These are phyloP conservation scores for Achlya hypogyna DNA, from an alignment of 352 stramenopile species.

Conservation along the genomic window DNA sequence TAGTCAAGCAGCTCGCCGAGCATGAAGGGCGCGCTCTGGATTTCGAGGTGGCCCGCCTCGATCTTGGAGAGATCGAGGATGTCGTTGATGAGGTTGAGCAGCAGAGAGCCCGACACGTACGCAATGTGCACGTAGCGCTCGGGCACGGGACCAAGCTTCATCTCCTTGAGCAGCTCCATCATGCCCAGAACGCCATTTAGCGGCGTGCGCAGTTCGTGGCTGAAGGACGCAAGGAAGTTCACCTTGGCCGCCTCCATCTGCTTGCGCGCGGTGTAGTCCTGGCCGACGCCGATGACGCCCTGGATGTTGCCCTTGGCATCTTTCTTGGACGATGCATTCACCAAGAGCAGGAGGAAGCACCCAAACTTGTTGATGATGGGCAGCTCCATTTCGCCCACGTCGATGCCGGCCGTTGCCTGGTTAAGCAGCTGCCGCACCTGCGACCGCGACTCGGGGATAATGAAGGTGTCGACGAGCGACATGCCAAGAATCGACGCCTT, in stretches of 20 bases:
- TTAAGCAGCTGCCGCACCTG: slow-evolving; percentile 67
- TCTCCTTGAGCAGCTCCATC: slow-evolving; percentile 71
- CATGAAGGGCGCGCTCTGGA: slow-evolving; percentile 77
- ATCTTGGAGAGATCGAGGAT: slow-evolving; percentile 90
- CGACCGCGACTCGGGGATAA: slow-evolving; percentile 55
- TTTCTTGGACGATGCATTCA: slow-evolving; percentile 81
- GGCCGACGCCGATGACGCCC: slow-evolving; percentile 86
- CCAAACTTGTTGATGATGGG: slow-evolving; percentile 73
- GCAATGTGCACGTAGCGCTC: slow-evolving; percentile 80
- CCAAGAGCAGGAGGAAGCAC: slow-evolving; percentile 53
- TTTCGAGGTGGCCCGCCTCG: slow-evolving; percentile 85
- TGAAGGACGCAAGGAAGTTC: slow-evolving; percentile 82
- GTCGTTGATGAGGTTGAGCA: slow-evolving; percentile 89
- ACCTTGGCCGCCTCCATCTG: slow-evolving; percentile 81
- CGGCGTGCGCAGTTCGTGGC: slow-evolving; percentile 71
- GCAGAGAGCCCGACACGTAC: slow-evolving; percentile 72
- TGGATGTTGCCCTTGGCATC: slow-evolving; percentile 88
- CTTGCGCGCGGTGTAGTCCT: slow-evolving; percentile 87
- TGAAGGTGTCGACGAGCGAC: slow-evolving; percentile 72
- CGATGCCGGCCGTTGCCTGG: slow-evolving; percentile 70
- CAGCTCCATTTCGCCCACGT: slow-evolving; percentile 84
- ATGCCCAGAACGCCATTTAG: slow-evolving; percentile 78
- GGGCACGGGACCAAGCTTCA: slow-evolving; percentile 50
- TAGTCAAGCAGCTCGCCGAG: slow-evolving; percentile 78
- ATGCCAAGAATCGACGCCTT: slow-evolving; percentile 58